Percentiles rank a stretch among this genome's conserved stretches.
These are phyloP conservation scores for Asterophora parasitica DNA, from an alignment of 768 basidiomycete species.

Conservation along the genomic window DNA sequence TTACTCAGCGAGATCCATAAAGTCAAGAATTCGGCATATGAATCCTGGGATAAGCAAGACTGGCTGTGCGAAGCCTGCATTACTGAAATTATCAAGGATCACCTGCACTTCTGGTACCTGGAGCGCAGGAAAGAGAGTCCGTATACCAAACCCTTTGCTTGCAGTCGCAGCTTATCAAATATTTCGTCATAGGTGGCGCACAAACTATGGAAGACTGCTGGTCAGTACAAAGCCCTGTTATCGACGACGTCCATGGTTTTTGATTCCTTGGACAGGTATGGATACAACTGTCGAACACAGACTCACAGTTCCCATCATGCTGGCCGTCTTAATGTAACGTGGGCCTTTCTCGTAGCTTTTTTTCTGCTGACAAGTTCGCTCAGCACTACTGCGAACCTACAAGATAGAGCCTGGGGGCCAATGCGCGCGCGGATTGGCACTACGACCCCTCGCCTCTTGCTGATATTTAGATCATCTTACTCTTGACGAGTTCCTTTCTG, in stretches of 20 bases:
- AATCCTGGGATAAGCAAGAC: slow-evolving; percentile 24
- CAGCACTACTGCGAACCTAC: slow-evolving; percentile 22
- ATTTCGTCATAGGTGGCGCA: slow-evolving; percentile 5
- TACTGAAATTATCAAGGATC: slow-evolving; percentile 17
- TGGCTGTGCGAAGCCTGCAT: slow-evolving; percentile 29
- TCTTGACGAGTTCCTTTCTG: too few relatives aligned
- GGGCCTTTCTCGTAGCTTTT: background rate
- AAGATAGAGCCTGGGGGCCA: slow-evolving; percentile 8
- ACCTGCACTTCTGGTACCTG: slow-evolving; percentile 25
- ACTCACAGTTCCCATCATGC: slow-evolving; percentile 21
- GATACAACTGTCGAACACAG: slow-evolving; percentile 27
- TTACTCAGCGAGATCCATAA: slow-evolving; percentile 14
- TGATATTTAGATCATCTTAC: too few relatives aligned
- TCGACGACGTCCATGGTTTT: background rate
- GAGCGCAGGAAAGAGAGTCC: slow-evolving; percentile 18
- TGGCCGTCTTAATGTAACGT: slow-evolving; percentile 20
- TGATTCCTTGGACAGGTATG: slow-evolving; percentile 21
- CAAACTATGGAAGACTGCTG: slow-evolving; percentile 23
- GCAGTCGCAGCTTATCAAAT: too few relatives aligned
- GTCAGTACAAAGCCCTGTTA: slow-evolving; percentile 14
- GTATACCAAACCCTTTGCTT: background rate
- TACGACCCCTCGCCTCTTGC: too few relatives aligned
- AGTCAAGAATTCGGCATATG: slow-evolving; percentile 10
- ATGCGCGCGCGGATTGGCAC: too few relatives aligned
- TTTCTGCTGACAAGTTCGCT: background rate